Evolutionary conservation across 352 stramenopile genomes (phyloP), one percentile per base, ranked within the genome.

Genomic region (Pseudoperonospora humuli): DNA sequence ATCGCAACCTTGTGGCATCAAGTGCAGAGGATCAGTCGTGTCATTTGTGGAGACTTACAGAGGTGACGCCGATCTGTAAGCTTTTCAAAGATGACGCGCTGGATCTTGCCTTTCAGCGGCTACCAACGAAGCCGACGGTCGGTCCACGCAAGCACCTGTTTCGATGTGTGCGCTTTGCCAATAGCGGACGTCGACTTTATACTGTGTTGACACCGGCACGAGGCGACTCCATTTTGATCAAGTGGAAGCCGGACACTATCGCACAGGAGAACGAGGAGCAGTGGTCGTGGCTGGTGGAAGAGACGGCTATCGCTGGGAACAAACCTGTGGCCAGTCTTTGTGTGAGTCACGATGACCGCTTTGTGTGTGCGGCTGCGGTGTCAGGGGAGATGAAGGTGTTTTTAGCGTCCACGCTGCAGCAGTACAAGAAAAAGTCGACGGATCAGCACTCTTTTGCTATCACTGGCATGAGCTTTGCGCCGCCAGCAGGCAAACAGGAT

Each of bases 381-480:
- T 81, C 77, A 5, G 80, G 80, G 20, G 75, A 92, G 17, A 64
- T 92, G 11, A 73, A 72, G 19, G 70, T 86, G 24, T 90, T 82
- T 41, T 39, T 65, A 6, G 40, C 75, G 3, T 52, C 49, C 3
- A 73, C 53, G 9, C 40, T 92, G 14, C 50, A 67, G 11, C 50
- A 65, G 35, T 85, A 84, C 57, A 72, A 70, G 29, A 73, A 68
- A 39, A 47, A 54, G 14, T 84, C 67, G 17, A 62, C 50, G 7
- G 65, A 76, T 29, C 60, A 88, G 51, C 80, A 92, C 52, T 69
- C 64, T 23, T 90, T 92, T 34, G 80, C 80, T 17, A 87, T 92
- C 53, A 92, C 80, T 4, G 80, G 80, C 21, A 84, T 92, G 70
- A 81, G 70, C 25, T 89, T 86, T 35, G 61, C 64, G n/a, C 47